Conservation (phyloP, 2,329 filamentous ascomycete species). For the Whalleya microplaca region DNA sequence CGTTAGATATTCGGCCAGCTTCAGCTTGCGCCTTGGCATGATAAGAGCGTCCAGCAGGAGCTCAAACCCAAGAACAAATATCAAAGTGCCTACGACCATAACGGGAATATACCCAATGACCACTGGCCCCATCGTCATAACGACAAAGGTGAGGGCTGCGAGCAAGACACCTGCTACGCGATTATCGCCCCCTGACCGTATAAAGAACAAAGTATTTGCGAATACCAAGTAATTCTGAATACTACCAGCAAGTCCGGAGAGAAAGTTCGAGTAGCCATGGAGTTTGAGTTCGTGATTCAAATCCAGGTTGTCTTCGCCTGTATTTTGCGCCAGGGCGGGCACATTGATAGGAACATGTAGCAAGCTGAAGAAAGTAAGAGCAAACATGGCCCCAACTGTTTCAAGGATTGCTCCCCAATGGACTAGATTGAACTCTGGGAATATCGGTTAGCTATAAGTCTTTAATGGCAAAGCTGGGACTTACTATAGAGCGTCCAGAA, state of each 20-base stretch:
- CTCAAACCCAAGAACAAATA: conserved; percentile 94
- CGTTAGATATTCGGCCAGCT: conserved; percentile 85
- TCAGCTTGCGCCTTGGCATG: conserved; percentile 85
- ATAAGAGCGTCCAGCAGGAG: conserved; percentile 86
- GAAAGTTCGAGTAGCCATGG: conserved; percentile 88
- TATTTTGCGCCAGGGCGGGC: conserved; percentile 86
- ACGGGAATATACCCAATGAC: conserved; percentile 94
- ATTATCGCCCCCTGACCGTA: conserved; percentile 86
- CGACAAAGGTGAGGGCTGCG: conserved; percentile 75
- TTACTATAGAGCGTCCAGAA: conserved; percentile 95
- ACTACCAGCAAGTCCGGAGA: conserved; percentile 85
- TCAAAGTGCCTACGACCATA: conserved; percentile 94
- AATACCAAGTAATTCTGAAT: conserved; percentile 98
- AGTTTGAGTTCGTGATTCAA: conserved; percentile 90
- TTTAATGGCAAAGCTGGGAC: conserved; percentile 35
- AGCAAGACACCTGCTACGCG: conserved; percentile 85
- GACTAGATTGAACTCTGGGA: conserved; percentile 75
- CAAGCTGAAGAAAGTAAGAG: conserved; percentile 95
- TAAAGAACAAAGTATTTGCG: conserved; percentile 96
- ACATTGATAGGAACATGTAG: conserved; percentile 98
- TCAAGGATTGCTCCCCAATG: conserved; percentile 83
- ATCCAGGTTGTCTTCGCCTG: conserved; percentile 89
- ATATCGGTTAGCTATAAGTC: conserved; percentile 26
- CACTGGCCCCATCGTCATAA: conserved; percentile 83
- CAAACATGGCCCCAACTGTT: conserved; percentile 92